Evolutionary conservation across 768 basidiomycete genomes (phyloP), one percentile per base, ranked within the genome.

Genomic region (Serpula lacrymans): DNA sequence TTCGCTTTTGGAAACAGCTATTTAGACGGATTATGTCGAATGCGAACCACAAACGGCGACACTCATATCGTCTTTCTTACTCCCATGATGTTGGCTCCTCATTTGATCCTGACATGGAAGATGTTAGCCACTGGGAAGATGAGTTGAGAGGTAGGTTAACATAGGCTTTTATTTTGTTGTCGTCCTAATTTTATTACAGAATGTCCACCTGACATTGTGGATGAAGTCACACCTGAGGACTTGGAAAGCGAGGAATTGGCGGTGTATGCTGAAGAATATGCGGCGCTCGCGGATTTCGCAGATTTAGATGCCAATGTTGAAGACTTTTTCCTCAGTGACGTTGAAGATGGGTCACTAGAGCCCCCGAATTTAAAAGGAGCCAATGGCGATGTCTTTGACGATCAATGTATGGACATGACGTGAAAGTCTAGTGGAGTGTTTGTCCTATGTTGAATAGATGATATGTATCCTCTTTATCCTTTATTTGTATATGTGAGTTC

Each of bases 91-190:
- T 88, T 3, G 85, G 85, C 5, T 84, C 83, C 12, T 87, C 85
- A 1, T 77, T 85, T 43, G 85, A 88, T 54, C 85, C 85, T 4
- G 77, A 78, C 54, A 61, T 85, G 52, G 82, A 88, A 24, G 82
- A 86, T 42, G 57, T 75, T 4, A 62, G 50, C 16, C 52, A 57
- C n/a, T 86, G 82, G 84, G 84, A 85, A 55, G 50, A 60, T 21
- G 77, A 77, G 32, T 52, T 84, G 4, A 53, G 51, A 49, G 71
- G 82, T 71, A 42, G 42, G 61, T 41, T 25, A n/a, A n/a, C n/a
- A n/a, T n/a, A n/a, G n/a, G 16, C 14, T 28, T 23, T 45, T 10
- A 34, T 52, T 20, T 17, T 23, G 30, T 21, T 18, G 22, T 21
- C n/a, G 11, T 3, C 21, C 38, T 6, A 39, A 21, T 5, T 11